A percentile compares a stretch with the other conserved stretches of the same genome.
phyloP scores from a whole-genome alignment of 2,329 filamentous ascomycete genomes.

The Tricladium varicosporioides region DNA sequence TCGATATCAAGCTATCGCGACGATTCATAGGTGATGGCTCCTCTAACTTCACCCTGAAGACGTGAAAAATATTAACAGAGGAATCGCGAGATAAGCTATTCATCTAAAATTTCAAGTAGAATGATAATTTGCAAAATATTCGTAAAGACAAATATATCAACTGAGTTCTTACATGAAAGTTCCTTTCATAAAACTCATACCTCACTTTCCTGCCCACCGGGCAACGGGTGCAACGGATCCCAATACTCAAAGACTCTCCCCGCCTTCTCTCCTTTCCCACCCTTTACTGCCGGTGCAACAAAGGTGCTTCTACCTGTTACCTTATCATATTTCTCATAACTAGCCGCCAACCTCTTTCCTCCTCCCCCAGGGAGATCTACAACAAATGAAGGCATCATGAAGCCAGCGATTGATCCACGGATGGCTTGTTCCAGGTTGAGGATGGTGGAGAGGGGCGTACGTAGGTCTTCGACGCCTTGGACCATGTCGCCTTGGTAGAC shows the following conservation, averaged over 20 bases:
- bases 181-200: too few species aligned
- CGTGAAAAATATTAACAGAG: too few species aligned
- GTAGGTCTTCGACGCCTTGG: slow-evolving; percentile 3
- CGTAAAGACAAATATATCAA: too few species aligned
- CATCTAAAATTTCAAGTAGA: too few species aligned
- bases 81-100: too few species aligned
- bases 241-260: not conserved
- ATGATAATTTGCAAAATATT: too few species aligned
- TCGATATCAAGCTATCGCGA: too few species aligned
- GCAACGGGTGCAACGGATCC: not conserved
- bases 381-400: slow-evolving; percentile 5
- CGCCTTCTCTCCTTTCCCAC: not conserved
- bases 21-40: too few species aligned
- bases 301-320: not conserved
- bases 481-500: slow-evolving; percentile 50
- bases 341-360: not conserved
- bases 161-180: too few species aligned
- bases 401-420: slow-evolving; percentile 2
- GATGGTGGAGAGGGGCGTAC: slow-evolving; percentile 1
- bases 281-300: not conserved
- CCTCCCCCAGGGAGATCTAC: slow-evolving; percentile 1
- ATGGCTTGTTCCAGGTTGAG: not conserved
- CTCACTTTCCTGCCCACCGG: not conserved
- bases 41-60: too few species aligned
- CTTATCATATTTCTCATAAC: slow-evolving; percentile 1